Evolutionary conservation across 768 basidiomycete species (phyloP).

Genomic region (Naganishia onofrii): DNA sequence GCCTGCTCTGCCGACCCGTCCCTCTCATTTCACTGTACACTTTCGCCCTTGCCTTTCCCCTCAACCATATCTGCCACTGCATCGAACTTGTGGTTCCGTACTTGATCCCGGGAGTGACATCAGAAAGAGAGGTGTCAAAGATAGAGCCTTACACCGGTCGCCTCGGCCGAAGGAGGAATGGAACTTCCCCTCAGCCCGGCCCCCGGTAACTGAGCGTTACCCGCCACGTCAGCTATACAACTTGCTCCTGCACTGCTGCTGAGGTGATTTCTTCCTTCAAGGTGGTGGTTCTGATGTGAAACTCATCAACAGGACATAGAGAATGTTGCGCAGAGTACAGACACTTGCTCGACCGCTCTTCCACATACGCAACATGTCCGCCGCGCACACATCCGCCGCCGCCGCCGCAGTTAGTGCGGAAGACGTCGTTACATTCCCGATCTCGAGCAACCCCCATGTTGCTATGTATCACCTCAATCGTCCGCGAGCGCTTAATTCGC

Average conservation of each 20-base stretch:
- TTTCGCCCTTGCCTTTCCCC: too few species aligned
- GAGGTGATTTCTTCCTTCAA: too few species aligned
- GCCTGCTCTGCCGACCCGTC: too few species aligned
- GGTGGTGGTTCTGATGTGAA: too few species aligned
- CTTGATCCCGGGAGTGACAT: too few species aligned
- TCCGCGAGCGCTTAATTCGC: conserved; percentile 73
- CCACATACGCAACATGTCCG: not conserved
- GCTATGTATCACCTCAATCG: conserved; percentile 71
- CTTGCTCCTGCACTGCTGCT: too few species aligned
- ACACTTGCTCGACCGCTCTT: not conserved
- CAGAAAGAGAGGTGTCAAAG: too few species aligned
- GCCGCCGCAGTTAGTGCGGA: not conserved
- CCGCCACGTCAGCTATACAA: conserved; percentile 2
- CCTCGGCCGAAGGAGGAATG: too few species aligned
- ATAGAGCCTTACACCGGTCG: too few species aligned
- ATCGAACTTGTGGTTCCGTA: too few species aligned
- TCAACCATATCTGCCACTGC: too few species aligned
- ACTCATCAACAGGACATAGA: not conserved
- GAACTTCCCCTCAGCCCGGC: not conserved
- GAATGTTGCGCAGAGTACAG: not conserved
- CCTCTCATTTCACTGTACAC: too few species aligned
- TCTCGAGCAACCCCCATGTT: conserved; percentile 42
- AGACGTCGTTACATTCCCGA: conserved; percentile 17
- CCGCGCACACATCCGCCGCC: not conserved
- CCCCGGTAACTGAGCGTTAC: not conserved